phyloP scores from a whole-genome alignment of 2,329 filamentous ascomycete species.

The Alternaria sp. region DNA sequence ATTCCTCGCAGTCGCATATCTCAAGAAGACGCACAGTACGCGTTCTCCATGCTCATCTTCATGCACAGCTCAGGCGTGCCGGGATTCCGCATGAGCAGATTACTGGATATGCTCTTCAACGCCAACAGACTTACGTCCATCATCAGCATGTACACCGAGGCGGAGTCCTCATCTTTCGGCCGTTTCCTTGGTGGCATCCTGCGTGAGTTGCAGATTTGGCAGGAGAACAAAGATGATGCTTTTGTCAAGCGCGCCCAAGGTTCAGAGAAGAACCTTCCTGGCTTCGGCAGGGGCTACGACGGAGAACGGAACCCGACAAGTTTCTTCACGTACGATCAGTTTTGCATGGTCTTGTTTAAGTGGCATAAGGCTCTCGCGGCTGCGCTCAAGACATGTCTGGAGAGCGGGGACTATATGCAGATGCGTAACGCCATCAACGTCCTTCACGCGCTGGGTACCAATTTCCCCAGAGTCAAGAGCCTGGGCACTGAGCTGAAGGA shows the following conservation, averaged over 20 bases:
- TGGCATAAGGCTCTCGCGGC: conserved; percentile 86
- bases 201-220: conserved; percentile 82
- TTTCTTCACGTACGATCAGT: conserved; percentile 84
- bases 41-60: conserved; percentile 83
- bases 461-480: conserved; percentile 89
- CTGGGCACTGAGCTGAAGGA: conserved; percentile 76
- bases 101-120: conserved; percentile 85
- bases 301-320: conserved; percentile 71
- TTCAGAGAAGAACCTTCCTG: conserved; percentile 68
- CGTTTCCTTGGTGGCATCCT: conserved; percentile 86
- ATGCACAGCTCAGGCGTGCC: conserved; percentile 84
- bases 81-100: conserved; percentile 82
- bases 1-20: conserved; percentile 87
- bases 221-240: conserved; percentile 69
- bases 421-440: conserved; percentile 94
- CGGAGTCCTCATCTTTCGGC: conserved; percentile 91
- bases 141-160: conserved; percentile 87
- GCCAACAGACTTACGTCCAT: conserved; percentile 80
- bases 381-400: conserved; percentile 82
- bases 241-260: conserved; percentile 88
- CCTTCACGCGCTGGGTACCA: conserved; percentile 77
- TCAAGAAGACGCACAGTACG: conserved; percentile 85
- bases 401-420: conserved; percentile 91
- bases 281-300: conserved; percentile 78
- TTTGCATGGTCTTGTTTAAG: conserved; percentile 82